A percentile compares a stretch with the other conserved stretches of the same genome.
Conservation (phyloP, 768 basidiomycete genomes). For the Neoboletus subvelutipes region DNA sequence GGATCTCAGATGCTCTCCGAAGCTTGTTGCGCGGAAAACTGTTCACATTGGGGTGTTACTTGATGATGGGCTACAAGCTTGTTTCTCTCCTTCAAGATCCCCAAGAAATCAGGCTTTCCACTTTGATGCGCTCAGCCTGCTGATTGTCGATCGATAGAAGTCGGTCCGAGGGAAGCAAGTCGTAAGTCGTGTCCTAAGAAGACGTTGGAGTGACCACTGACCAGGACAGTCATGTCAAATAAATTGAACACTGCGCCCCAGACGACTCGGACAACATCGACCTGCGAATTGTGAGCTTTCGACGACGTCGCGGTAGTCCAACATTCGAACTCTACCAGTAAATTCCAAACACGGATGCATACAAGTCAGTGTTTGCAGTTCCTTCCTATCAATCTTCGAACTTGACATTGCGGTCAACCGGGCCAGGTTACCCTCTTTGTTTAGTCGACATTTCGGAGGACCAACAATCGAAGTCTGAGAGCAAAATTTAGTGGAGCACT, state of each 20-base stretch:
- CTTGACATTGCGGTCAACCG: not conserved
- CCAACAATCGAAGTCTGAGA: not conserved
- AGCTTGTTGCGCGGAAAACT: not conserved
- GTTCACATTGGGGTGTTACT: not conserved
- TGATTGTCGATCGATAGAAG: not conserved
- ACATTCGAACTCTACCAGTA: not conserved
- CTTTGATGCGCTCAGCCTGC: not conserved
- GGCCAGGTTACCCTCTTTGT: not conserved
- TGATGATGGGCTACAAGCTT: not conserved
- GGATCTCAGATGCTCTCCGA: constrained; percentile 12
- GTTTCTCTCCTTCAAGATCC: not conserved
- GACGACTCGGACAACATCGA: not conserved
- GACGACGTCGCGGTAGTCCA: not conserved
- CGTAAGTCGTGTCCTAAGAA: not conserved
- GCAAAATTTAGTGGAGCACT: not conserved
- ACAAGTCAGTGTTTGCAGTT: not conserved
- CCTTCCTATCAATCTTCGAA: not conserved
- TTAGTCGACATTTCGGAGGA: not conserved
- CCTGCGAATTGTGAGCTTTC: not conserved
- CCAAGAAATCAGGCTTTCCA: not conserved
- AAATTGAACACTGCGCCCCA: not conserved
- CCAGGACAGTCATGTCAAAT: not conserved
- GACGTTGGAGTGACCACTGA: not conserved
- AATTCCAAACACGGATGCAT: constrained; percentile 2
- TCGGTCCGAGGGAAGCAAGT: not conserved